Percentiles rank a stretch among this genome's conserved stretches.
phyloP scores from a whole-genome alignment of 75 land plant genomes.

The Cupressus sempervirens region DNA sequence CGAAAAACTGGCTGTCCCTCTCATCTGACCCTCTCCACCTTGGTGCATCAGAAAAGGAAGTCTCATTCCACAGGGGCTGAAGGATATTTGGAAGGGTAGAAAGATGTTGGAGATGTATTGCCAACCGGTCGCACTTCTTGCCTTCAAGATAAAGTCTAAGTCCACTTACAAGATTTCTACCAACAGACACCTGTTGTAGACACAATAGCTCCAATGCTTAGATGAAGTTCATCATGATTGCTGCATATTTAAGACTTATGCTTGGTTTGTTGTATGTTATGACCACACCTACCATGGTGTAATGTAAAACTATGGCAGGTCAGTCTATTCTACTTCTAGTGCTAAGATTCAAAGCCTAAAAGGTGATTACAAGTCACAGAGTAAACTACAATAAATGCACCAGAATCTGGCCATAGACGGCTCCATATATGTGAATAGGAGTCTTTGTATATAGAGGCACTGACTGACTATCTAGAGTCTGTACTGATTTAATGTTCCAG shows the following conservation, averaged over 20 bases:
- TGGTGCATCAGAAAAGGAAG: background rate
- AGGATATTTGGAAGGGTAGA: conserved; percentile 36
- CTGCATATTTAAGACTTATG: background rate
- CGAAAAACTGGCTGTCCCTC: conserved; percentile 23
- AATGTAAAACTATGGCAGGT: background rate
- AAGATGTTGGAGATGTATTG: conserved; percentile 73
- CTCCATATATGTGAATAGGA: background rate
- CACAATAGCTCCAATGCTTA: background rate
- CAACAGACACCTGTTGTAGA: conserved; percentile 48
- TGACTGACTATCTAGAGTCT: background rate
- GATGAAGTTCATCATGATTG: background rate
- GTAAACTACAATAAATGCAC: background rate
- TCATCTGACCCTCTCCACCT: conserved; percentile 52
- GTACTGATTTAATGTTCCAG: background rate
- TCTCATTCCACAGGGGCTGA: conserved; percentile 17
- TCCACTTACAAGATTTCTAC: conserved; percentile 60
- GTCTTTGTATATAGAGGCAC: background rate
- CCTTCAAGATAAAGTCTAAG: conserved; percentile 70
- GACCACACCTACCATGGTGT: background rate
- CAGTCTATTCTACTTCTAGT: background rate
- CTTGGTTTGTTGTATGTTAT: background rate
- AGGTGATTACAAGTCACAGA: background rate
- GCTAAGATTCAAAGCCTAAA: background rate
- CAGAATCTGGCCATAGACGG: background rate
- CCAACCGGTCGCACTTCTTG: conserved; percentile 50